Base-by-base conservation (phyloP, 2,329 filamentous ascomycete species). In the Arthrobotrys entomopaga region DNA sequence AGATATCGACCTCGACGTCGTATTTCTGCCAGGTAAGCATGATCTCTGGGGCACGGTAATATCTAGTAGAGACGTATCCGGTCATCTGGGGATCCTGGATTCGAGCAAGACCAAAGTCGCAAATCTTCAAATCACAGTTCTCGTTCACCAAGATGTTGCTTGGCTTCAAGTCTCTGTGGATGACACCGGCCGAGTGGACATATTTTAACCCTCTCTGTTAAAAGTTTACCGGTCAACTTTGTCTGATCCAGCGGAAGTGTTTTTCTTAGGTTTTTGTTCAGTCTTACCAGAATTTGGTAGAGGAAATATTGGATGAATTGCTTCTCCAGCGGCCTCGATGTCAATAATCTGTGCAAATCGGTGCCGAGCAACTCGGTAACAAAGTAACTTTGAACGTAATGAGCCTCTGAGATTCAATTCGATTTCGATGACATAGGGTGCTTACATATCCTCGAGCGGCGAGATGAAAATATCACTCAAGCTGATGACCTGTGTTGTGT, bases 11-110 rank as follows among this genome's bases (percentile, higher is more conserved):
- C 84, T 98, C 95, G 54, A 98, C 90, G 79, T 99, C 95, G 83
- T 99, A 99, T 85, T 99, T 99, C 85, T 99, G 95, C 95, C 95
- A 99, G 77, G 95, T 98, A 81, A 99, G 92, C 95, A 99, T 99
- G 81, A 99, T 99, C 83, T 99, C 95, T 16, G 95, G 95, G 7
- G 95, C 95, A 80, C 95, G 90, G 86, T 99, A 99, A 86, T 99
- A 99, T 86, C 95, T 87, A 76, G 95, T 99, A 54, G 95, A 98
- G 75, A 99, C 95, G 81, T 99, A 99, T 79, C 95, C 95, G 48
- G 95, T 99, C 95, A 99, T 99, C 84, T 99, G 95, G 40, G 95
- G 95, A 81, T 99, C 95, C 82, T 99, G 95, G 80, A 99, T 97
- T 82, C 95, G 92, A 63, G 95, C 95, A 74, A 99, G 86, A 78